Evolutionary conservation across 257 asterid species (phyloP).

Genomic region (Salvia hispanica): DNA sequence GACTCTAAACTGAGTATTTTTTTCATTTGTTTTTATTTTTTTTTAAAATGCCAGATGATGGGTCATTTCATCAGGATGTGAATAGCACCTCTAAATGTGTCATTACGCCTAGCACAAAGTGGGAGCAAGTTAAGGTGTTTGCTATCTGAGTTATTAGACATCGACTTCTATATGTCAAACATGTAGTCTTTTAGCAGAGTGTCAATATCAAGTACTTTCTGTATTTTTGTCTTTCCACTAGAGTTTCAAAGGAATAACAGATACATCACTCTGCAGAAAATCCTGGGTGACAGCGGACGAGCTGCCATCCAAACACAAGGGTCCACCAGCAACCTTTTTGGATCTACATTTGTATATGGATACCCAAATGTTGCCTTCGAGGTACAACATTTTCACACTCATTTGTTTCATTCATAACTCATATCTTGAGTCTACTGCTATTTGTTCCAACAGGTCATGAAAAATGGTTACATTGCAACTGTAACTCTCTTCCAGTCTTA

Average conservation of each 20-base stretch:
- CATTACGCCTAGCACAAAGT: constrained; percentile 72
- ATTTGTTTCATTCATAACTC: neutral
- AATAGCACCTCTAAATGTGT: constrained; percentile 42
- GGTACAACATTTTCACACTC: constrained; percentile 42
- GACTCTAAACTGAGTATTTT: neutral
- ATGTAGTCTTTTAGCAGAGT: neutral
- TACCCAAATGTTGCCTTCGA: constrained; percentile 86
- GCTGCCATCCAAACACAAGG: constrained; percentile 95
- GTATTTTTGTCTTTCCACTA: neutral
- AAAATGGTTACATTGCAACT: constrained; percentile 81
- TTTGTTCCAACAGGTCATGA: constrained; percentile 65
- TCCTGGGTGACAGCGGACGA: constrained; percentile 78
- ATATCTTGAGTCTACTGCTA: neutral
- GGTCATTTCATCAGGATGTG: constrained; percentile 40
- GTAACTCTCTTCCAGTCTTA: constrained; percentile 84
- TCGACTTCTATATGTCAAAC: constrained; percentile 2
- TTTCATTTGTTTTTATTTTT: neutral
- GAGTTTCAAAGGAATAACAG: constrained; percentile 6
- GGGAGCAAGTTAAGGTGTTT: constrained; percentile 89
- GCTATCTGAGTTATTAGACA: neutral
- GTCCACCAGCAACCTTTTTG: constrained; percentile 80
- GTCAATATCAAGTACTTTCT: neutral
- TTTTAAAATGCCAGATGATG: constrained; percentile 48
- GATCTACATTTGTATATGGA: constrained; percentile 87
- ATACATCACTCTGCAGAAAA: constrained; percentile 48